Evolutionary conservation across 345 rosid species (phyloP).

Genomic region (Sisymbrium irio): DNA sequence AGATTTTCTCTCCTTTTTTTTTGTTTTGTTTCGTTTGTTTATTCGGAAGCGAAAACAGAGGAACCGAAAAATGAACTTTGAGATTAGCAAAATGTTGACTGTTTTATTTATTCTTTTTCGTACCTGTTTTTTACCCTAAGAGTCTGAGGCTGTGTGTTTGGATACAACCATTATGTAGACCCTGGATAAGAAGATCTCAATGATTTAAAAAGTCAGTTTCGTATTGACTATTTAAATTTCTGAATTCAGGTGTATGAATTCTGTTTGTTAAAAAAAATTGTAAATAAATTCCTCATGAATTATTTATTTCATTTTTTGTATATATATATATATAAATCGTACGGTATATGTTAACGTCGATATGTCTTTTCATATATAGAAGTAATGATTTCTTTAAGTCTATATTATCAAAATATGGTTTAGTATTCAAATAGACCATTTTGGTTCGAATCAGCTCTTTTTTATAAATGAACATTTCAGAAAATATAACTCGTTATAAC

Average conservation of each 20-base stretch:
- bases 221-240: not conserved
- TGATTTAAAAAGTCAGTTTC: not conserved
- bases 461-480: not conserved
- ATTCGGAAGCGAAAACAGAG: slow-evolving; percentile 30
- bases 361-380: too few relatives aligned
- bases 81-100: slow-evolving; percentile 32
- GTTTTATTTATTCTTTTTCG: slow-evolving; percentile 16
- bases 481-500: not conserved
- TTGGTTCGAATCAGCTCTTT: too few relatives aligned
- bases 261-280: not conserved
- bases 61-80: slow-evolving; percentile 9
- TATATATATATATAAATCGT: not conserved
- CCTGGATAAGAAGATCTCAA: not conserved
- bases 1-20: not conserved
- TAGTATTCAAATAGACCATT: too few relatives aligned
- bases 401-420: too few relatives aligned
- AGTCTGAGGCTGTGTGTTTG: slow-evolving; percentile 16
- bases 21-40: not conserved
- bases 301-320: not conserved
- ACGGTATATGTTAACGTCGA: not conserved
- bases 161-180: slow-evolving; percentile 8
- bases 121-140: not conserved
- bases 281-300: not conserved
- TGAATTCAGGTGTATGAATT: not conserved
- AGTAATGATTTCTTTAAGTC: too few relatives aligned